These are phyloP conservation scores for Dendryphion nanum DNA, from an alignment of 2,329 filamentous ascomycete species.

Conservation along the genomic window DNA sequence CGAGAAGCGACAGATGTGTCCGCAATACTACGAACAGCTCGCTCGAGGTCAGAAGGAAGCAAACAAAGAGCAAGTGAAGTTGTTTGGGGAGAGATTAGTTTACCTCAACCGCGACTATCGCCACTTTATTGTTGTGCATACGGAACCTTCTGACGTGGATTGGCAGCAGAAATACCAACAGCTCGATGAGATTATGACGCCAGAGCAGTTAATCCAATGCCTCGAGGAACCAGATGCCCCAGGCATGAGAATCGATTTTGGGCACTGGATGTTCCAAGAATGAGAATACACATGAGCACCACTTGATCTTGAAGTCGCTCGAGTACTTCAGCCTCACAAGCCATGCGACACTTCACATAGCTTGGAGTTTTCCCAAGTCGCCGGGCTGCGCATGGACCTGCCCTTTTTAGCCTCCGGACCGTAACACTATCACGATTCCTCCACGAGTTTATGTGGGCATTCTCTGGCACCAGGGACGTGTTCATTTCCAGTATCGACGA, in stretches of 20 bases:
- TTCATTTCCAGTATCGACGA: too few species aligned
- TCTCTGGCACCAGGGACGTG: too few species aligned
- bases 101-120: slow-evolving; percentile 27
- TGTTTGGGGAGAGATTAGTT: slow-evolving; percentile 22
- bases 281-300: too few species aligned
- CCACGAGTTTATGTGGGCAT: too few species aligned
- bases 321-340: too few species aligned
- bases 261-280: slow-evolving; percentile 16
- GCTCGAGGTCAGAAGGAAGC: slow-evolving; percentile 20
- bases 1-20: slow-evolving; percentile 17
- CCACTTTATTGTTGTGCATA: slow-evolving; percentile 32
- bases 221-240: slow-evolving; percentile 13
- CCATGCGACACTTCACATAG: too few species aligned
- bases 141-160: slow-evolving; percentile 14
- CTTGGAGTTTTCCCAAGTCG: too few species aligned
- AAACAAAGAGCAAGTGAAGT: slow-evolving; percentile 22
- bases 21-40: slow-evolving; percentile 25
- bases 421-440: too few species aligned
- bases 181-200: slow-evolving; percentile 29
- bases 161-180: slow-evolving; percentile 24
- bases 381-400: too few species aligned
- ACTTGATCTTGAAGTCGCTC: too few species aligned
- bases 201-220: slow-evolving; percentile 23
- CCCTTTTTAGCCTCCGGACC: too few species aligned
- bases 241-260: slow-evolving; percentile 27